Conservation (phyloP, 495 filamentous ascomycete genomes). For the Aspergillus baeticus region DNA sequence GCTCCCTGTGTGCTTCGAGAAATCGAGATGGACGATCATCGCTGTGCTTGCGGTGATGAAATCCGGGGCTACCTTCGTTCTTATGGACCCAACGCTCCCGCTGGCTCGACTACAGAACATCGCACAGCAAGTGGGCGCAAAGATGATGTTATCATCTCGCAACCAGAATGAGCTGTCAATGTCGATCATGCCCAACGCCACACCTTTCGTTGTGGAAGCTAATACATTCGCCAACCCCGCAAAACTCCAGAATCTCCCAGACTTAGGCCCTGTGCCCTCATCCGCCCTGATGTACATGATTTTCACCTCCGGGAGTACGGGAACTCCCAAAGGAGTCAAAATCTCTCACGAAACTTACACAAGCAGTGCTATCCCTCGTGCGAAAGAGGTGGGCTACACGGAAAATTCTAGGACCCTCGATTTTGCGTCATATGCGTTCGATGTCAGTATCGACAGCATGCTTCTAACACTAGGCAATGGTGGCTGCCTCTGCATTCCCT, state of each 20-base stretch:
- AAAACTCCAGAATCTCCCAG: background rate
- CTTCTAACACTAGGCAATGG: conserved; percentile 43
- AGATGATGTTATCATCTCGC: conserved; percentile 32
- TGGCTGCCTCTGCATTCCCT: conserved; percentile 52
- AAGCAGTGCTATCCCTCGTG: conserved; percentile 36
- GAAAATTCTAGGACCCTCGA: conserved; percentile 39
- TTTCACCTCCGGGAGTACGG: conserved; percentile 55
- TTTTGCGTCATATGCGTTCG: conserved; percentile 49
- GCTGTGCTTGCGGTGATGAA: conserved; percentile 46
- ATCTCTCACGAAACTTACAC: conserved; percentile 49
- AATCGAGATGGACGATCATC: conserved; percentile 46
- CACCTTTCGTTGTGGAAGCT: conserved; percentile 27
- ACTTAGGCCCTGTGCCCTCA: conserved; percentile 27
- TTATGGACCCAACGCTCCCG: conserved; percentile 39
- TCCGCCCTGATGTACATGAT: conserved; percentile 41
- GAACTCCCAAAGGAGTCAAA: conserved; percentile 55
- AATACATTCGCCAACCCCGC: conserved; percentile 18
- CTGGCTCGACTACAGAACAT: conserved; percentile 41
- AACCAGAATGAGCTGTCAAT: conserved; percentile 25
- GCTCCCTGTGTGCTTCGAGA: conserved; percentile 47
- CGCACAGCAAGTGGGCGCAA: conserved; percentile 31
- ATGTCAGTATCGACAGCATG: conserved; percentile 47
- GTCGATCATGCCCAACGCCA: conserved; percentile 27
- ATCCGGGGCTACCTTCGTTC: conserved; percentile 35
- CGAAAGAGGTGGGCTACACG: conserved; percentile 35